A percentile compares a stretch with the other conserved stretches of the same genome.
Evolutionary conservation across 108 stramenopile species (phyloP).

Genomic region (Schizochytrium sp.): DNA sequence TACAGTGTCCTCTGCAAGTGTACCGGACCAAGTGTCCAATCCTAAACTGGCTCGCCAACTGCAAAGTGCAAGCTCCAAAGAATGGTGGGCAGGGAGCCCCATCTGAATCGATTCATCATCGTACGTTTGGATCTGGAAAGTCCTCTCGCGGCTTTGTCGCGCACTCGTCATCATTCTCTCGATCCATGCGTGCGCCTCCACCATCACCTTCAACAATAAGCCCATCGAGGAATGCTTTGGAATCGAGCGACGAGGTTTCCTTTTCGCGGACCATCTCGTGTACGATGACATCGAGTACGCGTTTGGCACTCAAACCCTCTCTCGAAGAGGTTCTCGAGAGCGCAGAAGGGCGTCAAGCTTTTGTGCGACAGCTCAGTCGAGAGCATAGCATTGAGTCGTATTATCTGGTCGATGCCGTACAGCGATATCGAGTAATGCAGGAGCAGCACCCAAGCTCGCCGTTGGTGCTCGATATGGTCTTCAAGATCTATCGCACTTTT

Average conservation of each 20-base stretch:
- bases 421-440: not conserved
- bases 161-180: too few relatives aligned
- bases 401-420: not conserved
- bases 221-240: too few relatives aligned
- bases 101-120: too few relatives aligned
- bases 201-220: too few relatives aligned
- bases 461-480: not conserved
- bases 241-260: too few relatives aligned
- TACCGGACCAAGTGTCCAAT: not conserved
- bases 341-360: not conserved
- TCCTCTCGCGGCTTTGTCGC: too few relatives aligned
- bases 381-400: not conserved
- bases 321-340: not conserved
- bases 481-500: not conserved
- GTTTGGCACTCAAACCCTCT: not conserved
- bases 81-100: too few relatives aligned
- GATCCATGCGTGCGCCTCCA: too few relatives aligned
- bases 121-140: too few relatives aligned
- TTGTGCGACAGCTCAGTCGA: not conserved
- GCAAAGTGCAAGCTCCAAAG: not conserved
- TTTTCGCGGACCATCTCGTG: too few relatives aligned
- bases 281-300: too few relatives aligned
- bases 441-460: not conserved
- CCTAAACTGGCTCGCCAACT: not conserved
- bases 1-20: not conserved